Conservation (phyloP, 805 yeast species). For the Yamadazyma kitorensis region DNA sequence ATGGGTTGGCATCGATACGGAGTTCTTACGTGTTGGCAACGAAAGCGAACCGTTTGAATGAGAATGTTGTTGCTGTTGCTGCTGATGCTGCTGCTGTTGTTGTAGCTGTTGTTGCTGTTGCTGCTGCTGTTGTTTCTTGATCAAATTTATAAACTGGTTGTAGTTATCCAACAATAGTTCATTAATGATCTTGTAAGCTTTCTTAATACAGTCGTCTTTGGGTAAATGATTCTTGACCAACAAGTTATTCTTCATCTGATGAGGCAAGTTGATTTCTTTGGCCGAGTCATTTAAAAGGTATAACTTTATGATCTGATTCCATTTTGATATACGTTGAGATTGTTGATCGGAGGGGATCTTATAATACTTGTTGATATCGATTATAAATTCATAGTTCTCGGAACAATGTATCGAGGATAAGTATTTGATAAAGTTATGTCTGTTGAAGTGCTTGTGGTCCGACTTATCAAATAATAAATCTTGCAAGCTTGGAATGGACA, state of each 20-base stretch:
- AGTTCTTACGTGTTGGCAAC: no score
- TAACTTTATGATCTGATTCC: constrained; percentile 25
- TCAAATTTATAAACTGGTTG: constrained; percentile 25
- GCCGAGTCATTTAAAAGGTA: constrained; percentile 27
- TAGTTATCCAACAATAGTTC: constrained; percentile 32
- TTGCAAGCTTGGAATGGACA: constrained; percentile 14
- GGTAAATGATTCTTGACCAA: constrained; percentile 20
- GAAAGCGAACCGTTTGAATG: constrained; percentile 1
- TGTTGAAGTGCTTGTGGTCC: constrained; percentile 7
- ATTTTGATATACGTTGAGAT: constrained; percentile 13
- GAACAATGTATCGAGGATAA: constrained; percentile 30
- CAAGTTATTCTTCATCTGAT: constrained; percentile 18
- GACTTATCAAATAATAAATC: constrained; percentile 8
- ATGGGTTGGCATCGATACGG: neutral
- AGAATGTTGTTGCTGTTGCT: constrained; percentile 1
- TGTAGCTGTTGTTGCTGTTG: neutral
- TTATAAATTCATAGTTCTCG: constrained; percentile 35
- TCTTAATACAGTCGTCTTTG: constrained; percentile 11
- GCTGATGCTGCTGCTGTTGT: neutral
- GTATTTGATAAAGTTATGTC: constrained; percentile 22
- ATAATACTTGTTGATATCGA: constrained; percentile 12
- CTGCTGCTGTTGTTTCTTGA: constrained; percentile 4
- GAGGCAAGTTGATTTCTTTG: constrained; percentile 35
- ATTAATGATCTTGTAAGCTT: constrained; percentile 19
- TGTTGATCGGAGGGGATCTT: constrained; percentile 6